Evolutionary conservation across 805 yeast species (phyloP).

Genomic region (Candida gorgasii): DNA sequence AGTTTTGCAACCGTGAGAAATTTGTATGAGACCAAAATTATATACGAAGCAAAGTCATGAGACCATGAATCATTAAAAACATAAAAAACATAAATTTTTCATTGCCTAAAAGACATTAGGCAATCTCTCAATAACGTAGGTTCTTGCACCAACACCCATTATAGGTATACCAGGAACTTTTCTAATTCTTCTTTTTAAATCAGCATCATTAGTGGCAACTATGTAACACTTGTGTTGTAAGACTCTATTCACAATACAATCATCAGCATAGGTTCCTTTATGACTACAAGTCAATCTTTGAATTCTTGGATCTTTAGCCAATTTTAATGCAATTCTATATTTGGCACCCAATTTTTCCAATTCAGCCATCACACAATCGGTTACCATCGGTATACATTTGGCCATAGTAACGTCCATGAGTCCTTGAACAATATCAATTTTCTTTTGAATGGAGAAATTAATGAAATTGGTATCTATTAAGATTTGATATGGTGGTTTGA

Average conservation of each 20-base stretch:
- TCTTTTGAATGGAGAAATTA: conserved; percentile 94
- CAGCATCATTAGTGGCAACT: conserved; percentile 98
- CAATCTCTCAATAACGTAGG: conserved; percentile 89
- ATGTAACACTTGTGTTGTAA: conserved; percentile 95
- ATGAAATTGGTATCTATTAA: conserved; percentile 95
- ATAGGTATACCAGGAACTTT: conserved; percentile 97
- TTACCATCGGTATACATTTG: conserved; percentile 90
- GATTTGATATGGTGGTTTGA: conserved; percentile 97
- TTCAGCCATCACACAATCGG: conserved; percentile 98
- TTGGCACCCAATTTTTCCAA: conserved; percentile 94
- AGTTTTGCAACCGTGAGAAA: conserved; percentile 7
- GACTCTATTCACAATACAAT: conserved; percentile 89
- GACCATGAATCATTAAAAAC: too few relatives aligned
- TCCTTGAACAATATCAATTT: conserved; percentile 90
- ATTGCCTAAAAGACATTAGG: conserved; percentile 89
- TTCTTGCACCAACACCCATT: conserved; percentile 93
- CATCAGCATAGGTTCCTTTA: conserved; percentile 98
- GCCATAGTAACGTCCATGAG: conserved; percentile 96
- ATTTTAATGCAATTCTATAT: conserved; percentile 85
- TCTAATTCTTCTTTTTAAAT: conserved; percentile 87
- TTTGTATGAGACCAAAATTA: too few relatives aligned
- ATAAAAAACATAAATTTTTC: too few relatives aligned
- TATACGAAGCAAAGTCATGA: too few relatives aligned
- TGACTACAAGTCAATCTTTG: conserved; percentile 86
- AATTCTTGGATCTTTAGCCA: conserved; percentile 93